These are phyloP conservation scores for Erigeron philadelphicus DNA, from an alignment of 140 eudicot genomes.

Conservation along the genomic window DNA sequence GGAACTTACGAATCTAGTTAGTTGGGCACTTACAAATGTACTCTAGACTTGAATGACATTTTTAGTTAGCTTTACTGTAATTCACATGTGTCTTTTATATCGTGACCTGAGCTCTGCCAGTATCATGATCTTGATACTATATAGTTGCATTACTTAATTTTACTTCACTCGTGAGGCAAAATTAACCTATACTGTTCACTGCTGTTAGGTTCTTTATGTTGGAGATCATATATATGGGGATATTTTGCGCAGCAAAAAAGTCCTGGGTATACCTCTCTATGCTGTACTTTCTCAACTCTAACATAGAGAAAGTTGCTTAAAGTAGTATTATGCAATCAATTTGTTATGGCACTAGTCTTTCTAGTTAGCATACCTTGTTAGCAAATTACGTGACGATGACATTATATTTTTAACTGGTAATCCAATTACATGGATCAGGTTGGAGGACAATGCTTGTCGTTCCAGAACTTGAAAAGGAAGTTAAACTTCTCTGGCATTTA, in stretches of 20 bases:
- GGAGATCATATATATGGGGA: constrained; percentile 99
- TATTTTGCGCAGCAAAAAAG: constrained; percentile 91
- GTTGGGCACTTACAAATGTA: not conserved
- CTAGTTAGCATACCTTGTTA: not conserved
- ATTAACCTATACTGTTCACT: constrained; percentile 21
- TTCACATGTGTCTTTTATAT: not conserved
- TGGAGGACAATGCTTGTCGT: constrained; percentile 99
- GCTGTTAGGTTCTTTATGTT: constrained; percentile 80
- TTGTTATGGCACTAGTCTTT: not conserved
- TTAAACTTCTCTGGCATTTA: constrained; percentile 61
- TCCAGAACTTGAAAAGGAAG: constrained; percentile 98
- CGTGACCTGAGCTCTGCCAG: constrained; percentile 1
- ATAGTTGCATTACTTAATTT: not conserved
- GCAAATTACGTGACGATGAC: constrained; percentile 8
- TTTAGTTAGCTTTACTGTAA: not conserved
- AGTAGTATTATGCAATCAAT: not conserved
- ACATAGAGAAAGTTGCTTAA: not conserved
- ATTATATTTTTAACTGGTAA: not conserved
- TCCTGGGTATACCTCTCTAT: constrained; percentile 51
- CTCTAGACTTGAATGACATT: not conserved
- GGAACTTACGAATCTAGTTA: not conserved
- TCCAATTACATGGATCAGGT: constrained; percentile 41
- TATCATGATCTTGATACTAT: constrained; percentile 5
- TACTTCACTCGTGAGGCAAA: not conserved
- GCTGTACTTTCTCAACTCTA: not conserved